Percentiles rank a stretch among this genome's conserved stretches.
These are phyloP conservation scores for Penicillium malachiteum DNA, from an alignment of 495 filamentous ascomycete species.

Conservation along the genomic window DNA sequence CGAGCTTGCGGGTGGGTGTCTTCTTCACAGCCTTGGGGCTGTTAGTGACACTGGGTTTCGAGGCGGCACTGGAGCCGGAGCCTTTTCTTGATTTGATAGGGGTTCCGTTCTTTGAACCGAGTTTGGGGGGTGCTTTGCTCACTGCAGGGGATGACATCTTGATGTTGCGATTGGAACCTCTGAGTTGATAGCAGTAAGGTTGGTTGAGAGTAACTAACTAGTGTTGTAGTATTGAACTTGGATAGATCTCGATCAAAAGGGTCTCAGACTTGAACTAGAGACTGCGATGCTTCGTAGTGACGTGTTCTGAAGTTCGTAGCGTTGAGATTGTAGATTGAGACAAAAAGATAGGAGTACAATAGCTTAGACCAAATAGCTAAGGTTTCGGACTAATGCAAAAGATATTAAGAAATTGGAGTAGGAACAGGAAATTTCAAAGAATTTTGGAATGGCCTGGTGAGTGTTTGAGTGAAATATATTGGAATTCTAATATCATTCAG, in stretches of 20 bases:
- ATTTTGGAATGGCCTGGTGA: background rate
- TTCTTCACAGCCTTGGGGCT: slow-evolving; percentile 29
- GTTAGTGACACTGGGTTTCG: slow-evolving; percentile 28
- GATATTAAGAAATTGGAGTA: background rate
- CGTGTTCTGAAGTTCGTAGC: background rate
- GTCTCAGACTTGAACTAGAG: too few species aligned
- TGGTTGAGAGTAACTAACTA: too few species aligned
- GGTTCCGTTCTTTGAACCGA: slow-evolving; percentile 32
- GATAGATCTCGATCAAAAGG: too few species aligned
- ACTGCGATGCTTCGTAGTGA: background rate
- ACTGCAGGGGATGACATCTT: slow-evolving; percentile 25
- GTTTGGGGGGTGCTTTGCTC: slow-evolving; percentile 25
- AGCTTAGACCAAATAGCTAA: slow-evolving; percentile 2
- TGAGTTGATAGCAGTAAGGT: background rate
- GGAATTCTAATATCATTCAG: slow-evolving; percentile 17
- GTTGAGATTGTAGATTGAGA: background rate
- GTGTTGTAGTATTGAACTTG: too few species aligned
- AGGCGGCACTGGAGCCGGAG: slow-evolving; percentile 40
- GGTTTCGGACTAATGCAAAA: slow-evolving; percentile 9
- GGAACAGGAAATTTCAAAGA: background rate
- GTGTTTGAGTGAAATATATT: slow-evolving; percentile 1
- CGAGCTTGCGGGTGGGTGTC: slow-evolving; percentile 23
- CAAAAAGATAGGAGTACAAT: slow-evolving; percentile 9
- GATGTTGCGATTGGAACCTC: background rate
- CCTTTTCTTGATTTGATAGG: slow-evolving; percentile 52